phyloP scores from a whole-genome alignment of 441 rosid species.

The Euphorbia schlechtendalii region DNA sequence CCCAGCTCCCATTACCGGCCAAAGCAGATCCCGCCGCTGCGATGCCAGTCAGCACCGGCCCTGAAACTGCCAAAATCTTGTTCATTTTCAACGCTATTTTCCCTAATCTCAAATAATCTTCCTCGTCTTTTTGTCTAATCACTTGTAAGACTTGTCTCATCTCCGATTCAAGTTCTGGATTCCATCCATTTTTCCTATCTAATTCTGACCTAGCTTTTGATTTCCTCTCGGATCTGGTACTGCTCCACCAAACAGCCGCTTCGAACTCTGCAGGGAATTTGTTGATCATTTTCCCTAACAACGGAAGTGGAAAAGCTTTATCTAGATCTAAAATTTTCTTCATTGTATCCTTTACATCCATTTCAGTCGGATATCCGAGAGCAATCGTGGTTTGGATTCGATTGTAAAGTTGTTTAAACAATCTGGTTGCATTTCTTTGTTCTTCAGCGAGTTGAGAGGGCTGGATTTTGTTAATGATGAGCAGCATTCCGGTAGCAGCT shows the following conservation, averaged over 20 bases:
- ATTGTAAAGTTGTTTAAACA: conserved; percentile 42
- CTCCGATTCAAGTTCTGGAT: conserved; percentile 38
- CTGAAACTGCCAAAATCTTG: conserved; percentile 51
- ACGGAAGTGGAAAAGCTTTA: conserved; percentile 58
- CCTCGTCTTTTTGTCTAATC: conserved; percentile 47
- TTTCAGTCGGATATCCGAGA: conserved; percentile 18
- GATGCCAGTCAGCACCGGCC: conserved; percentile 54
- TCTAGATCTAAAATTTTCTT: conserved; percentile 54
- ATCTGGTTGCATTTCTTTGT: conserved; percentile 54
- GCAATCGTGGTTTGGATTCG: conserved; percentile 29
- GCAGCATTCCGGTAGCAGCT: conserved; percentile 47
- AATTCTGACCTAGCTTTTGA: not conserved
- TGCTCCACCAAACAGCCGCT: conserved; percentile 68
- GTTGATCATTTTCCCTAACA: conserved; percentile 55
- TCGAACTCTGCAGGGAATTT: conserved; percentile 47
- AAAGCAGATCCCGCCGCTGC: conserved; percentile 50
- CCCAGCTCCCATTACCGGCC: conserved; percentile 28
- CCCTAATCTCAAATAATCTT: conserved; percentile 55
- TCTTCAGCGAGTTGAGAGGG: conserved; percentile 82
- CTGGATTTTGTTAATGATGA: conserved; percentile 63
- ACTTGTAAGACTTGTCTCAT: conserved; percentile 43
- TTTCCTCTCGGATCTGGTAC: conserved; percentile 10
- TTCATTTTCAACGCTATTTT: conserved; percentile 44
- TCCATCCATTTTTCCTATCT: conserved; percentile 39
- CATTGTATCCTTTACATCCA: conserved; percentile 41